phyloP scores from a whole-genome alignment of 768 basidiomycete species.

The Mycena vitilis region DNA sequence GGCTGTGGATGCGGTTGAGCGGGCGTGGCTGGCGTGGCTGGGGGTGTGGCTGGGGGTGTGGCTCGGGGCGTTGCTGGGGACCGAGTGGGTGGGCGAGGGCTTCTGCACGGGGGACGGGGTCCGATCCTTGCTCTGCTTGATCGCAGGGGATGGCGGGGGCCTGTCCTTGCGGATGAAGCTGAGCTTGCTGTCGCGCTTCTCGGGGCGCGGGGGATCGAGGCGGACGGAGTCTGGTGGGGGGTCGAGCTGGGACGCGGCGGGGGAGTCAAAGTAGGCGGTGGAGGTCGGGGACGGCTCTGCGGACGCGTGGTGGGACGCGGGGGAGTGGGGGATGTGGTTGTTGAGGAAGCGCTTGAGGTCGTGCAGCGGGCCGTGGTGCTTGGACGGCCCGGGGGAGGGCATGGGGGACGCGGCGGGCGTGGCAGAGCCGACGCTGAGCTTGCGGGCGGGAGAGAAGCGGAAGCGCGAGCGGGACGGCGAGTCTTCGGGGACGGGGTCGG shows the following conservation, averaged over 20 bases:
- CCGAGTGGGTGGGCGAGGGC: conserved; percentile 41
- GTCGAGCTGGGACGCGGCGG: conserved; percentile 15
- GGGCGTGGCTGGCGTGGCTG: conserved; percentile 23
- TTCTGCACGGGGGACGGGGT: conserved; percentile 50
- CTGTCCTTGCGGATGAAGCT: conserved; percentile 45
- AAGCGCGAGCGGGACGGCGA: conserved; percentile 40
- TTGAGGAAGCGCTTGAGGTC: conserved; percentile 97
- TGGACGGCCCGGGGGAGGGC: conserved; percentile 34
- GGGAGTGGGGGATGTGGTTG: conserved; percentile 82
- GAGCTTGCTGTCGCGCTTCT: conserved; percentile 36
- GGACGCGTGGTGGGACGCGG: conserved; percentile 46
- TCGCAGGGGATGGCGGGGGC: conserved; percentile 24
- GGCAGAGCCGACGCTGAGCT: too few relatives aligned
- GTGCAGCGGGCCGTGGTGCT: conserved; percentile 79
- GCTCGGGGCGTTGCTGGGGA: conserved; percentile 39
- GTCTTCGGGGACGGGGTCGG: conserved; percentile 25
- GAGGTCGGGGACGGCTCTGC: conserved; percentile 23
- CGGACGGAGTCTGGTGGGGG: background rate
- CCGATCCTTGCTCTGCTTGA: conserved; percentile 60
- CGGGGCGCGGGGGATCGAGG: too few relatives aligned
- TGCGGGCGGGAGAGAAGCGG: conserved; percentile 38
- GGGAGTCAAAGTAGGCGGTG: conserved; percentile 26
- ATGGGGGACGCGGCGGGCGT: conserved; percentile 36
- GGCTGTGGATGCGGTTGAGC: conserved; percentile 4
- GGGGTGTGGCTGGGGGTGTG: conserved; percentile 37